Percentiles rank a stretch among this genome's conserved stretches.
phyloP scores from a whole-genome alignment of 495 filamentous ascomycete genomes.

The Daldinia grandis region DNA sequence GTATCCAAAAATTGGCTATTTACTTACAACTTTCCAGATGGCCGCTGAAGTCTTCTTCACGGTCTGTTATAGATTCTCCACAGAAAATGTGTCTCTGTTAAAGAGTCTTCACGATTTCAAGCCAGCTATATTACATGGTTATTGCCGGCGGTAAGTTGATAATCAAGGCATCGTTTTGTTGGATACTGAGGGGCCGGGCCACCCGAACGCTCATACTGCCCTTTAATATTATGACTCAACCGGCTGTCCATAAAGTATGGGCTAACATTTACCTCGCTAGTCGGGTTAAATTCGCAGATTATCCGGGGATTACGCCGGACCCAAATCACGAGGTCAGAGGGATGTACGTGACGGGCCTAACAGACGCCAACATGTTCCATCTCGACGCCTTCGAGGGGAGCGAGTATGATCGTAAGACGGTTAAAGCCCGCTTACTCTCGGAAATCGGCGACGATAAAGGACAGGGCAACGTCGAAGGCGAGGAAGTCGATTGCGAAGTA shows the following conservation, averaged over 20 bases:
- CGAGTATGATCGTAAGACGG: conserved; percentile 71
- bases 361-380: conserved; percentile 74
- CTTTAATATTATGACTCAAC: not conserved
- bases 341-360: conserved; percentile 79
- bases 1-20: not conserved
- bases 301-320: conserved; percentile 79
- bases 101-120: conserved; percentile 66
- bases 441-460: conserved; percentile 51
- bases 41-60: conserved; percentile 80
- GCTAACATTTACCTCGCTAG: conserved; percentile 23
- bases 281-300: conserved; percentile 67
- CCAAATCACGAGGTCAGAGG: conserved; percentile 72
- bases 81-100: conserved; percentile 52
- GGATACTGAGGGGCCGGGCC: not conserved
- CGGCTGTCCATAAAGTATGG: not conserved
- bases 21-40: conserved; percentile 68
- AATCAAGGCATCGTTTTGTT: not conserved
- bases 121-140: conserved; percentile 78
- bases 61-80: conserved; percentile 73
- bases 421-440: conserved; percentile 66
- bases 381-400: conserved; percentile 85
- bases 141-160: conserved; percentile 72
- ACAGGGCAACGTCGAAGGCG: conserved; percentile 60
- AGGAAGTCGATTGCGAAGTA: conserved; percentile 72
- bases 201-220: not conserved